Evolutionary conservation across 2,329 filamentous ascomycete species (phyloP).

Genomic region (Chaetomium globosum): DNA sequence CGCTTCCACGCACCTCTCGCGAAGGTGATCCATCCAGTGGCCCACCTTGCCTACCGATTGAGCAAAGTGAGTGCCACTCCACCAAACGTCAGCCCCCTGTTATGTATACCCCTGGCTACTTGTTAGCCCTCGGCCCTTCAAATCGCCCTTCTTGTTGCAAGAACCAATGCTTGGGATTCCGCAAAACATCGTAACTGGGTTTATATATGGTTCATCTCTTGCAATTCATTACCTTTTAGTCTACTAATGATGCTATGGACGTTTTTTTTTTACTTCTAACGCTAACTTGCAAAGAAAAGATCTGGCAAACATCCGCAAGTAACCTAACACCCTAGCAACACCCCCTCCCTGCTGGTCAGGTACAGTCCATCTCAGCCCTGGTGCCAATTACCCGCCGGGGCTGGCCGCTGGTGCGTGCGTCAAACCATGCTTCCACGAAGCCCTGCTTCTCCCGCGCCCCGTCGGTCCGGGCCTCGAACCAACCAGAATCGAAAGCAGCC

Average conservation of each 20-base stretch:
- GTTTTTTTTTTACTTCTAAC: not conserved
- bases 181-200: not conserved
- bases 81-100: conserved; percentile 32
- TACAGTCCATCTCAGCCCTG: conserved; percentile 34
- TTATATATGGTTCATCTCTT: not conserved
- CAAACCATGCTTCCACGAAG: conserved; percentile 8
- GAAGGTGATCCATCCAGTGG: conserved; percentile 40
- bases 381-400: conserved; percentile 35
- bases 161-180: not conserved
- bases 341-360: conserved; percentile 27
- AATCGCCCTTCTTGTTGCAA: not conserved
- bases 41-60: conserved; percentile 33
- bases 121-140: conserved; percentile 6
- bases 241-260: not conserved
- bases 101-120: conserved; percentile 27
- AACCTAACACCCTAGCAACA: conserved; percentile 29
- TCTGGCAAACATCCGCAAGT: not conserved
- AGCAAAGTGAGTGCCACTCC: conserved; percentile 36
- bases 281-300: not conserved
- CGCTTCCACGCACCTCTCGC: conserved; percentile 39
- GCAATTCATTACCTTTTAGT: not conserved
- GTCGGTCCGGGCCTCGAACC: conserved; percentile 10
- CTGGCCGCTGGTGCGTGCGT: conserved; percentile 34
- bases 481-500: conserved; percentile 15
- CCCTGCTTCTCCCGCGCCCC: conserved; percentile 11